Evolutionary conservation across 805 yeast species (phyloP), one percentile per base, ranked within the genome.

Genomic region (Yarrowia osloensis): DNA sequence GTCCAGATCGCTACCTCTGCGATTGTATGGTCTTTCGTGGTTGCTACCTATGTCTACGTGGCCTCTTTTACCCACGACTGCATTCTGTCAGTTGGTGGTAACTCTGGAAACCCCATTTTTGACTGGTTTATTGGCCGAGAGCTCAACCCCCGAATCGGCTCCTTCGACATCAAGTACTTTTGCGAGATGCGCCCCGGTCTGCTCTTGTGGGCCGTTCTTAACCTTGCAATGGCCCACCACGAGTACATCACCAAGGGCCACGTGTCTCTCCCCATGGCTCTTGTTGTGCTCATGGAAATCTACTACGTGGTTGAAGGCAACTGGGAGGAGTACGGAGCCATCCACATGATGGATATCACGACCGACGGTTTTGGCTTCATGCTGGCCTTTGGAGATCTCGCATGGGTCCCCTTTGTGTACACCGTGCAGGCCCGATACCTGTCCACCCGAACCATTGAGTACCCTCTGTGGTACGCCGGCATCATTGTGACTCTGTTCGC

Each of bases 81-180:
- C 70, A 85, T 95, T 44, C 81, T 95, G 65, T 93, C 98, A 0
- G 76, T 84, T 44, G 95, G 95, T 52, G 99, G 99, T 2, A 94
- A 94, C 78, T 82, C 96, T 0, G 90, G 91, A 0, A 86, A 84
- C 70, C 71, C 77, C 0, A 71, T 94, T 11, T 94, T 90, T 75
- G 97, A 95, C 70, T 93, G 97, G 98, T 95, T 92, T 74, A 92
- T 95, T 75, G 99, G 99, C 33, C 86, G 99, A 69, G 98, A 94
- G 78, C 81, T 95, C 74, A 95, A 95, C 76, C 99, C 98, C 29
- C 83, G 98, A 72, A 80, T 90, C 68, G 95, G 96, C 0, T 73
- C 83, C 0, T 86, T 93, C 82, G 99, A 95, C 75, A 86, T 95
- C 76, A 95, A 95, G 78, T 77, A 92, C 71, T 95, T 90, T 73